Evolutionary conservation across 345 rosid species (phyloP), one percentile per base, ranked within the genome.

Genomic region (Moricandia arvensis): DNA sequence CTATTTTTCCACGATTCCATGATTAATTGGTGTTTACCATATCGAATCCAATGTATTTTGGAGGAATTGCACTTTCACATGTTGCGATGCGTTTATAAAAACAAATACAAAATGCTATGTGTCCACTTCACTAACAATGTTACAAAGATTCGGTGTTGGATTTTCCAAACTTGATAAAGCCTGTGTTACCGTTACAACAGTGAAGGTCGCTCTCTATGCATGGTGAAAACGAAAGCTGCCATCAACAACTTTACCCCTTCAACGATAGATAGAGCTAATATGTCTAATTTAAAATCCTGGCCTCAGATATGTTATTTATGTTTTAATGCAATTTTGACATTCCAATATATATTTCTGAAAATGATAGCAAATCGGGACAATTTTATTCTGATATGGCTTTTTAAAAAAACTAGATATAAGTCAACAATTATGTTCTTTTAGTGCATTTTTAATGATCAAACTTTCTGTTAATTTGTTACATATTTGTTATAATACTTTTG

Each of bases 71-170:
- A 15, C 66, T 41, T 76, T 76, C 75, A 64, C 76, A 64, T 77
- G 38, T 58, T 57, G 51, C n/a, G 61, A 71, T 71, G 72, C 72
- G 72, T 77, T 71, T 76, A 71, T 63, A 64, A 45, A 7, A 24
- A 43, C 27, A 18, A 21, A 55, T 63, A 55, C 37, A 55, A 71
- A 70, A 57, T 43, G 60, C 54, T 70, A 49, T 30, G 12, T 45
- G 76, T 71, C 66, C 67, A 58, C 80, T 77, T 71, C 68, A 65
- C 61, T 15, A 26, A 26, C 63, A 77, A 61, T 71, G 77, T 66
- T 66, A 78, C 51, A 72, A 78, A 78, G 77, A 78, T 78, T 78
- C 81, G 81, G 63, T 66, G 58, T 72, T 78, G 77, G 81, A 78
- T 78, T 78, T 78, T 72, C 64, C 77, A 78, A 60, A 26, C 49